Conservation (phyloP, 1,139 yeast genomes). For the Blastobotrys aristatus region DNA sequence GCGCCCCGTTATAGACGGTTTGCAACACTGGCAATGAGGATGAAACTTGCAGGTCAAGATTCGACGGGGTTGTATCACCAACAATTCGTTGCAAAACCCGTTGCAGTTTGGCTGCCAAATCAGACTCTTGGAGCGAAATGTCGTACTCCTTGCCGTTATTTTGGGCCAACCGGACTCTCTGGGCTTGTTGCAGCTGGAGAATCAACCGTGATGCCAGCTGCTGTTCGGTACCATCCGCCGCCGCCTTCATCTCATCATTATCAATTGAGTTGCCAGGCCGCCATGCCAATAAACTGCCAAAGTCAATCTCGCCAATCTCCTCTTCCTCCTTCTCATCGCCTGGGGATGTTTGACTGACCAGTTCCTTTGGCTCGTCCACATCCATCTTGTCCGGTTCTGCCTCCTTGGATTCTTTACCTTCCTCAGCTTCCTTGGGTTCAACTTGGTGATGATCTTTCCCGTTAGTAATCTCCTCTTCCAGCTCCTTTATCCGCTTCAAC, state of each 20-base stretch:
- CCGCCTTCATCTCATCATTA: constrained; percentile 50
- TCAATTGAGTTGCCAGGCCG: constrained; percentile 47
- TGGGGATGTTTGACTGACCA: constrained; percentile 15
- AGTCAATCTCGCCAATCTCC: constrained; percentile 27
- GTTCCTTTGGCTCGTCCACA: neutral
- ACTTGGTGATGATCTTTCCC: constrained; percentile 12
- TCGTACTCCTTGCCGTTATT: constrained; percentile 28
- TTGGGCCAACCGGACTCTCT: constrained; percentile 51
- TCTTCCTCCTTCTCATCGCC: constrained; percentile 18
- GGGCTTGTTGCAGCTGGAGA: constrained; percentile 55
- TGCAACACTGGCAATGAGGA: constrained; percentile 59
- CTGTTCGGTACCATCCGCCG: constrained; percentile 44
- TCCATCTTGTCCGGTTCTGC: constrained; percentile 17
- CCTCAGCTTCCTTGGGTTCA: constrained; percentile 3
- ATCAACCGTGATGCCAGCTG: constrained; percentile 53
- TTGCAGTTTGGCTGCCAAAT: constrained; percentile 46
- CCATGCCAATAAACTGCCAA: constrained; percentile 51
- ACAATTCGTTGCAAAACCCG: constrained; percentile 47
- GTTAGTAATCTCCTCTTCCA: constrained; percentile 8
- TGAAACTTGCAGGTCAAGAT: constrained; percentile 27
- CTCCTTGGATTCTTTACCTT: constrained; percentile 9
- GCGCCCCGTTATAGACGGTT: constrained; percentile 69
- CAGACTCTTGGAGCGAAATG: constrained; percentile 45
- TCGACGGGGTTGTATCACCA: constrained; percentile 28
- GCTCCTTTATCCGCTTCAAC: constrained; percentile 12